Base-by-base conservation (phyloP, 108 stramenopile genomes). In the Skeletonema costatum region DNA sequence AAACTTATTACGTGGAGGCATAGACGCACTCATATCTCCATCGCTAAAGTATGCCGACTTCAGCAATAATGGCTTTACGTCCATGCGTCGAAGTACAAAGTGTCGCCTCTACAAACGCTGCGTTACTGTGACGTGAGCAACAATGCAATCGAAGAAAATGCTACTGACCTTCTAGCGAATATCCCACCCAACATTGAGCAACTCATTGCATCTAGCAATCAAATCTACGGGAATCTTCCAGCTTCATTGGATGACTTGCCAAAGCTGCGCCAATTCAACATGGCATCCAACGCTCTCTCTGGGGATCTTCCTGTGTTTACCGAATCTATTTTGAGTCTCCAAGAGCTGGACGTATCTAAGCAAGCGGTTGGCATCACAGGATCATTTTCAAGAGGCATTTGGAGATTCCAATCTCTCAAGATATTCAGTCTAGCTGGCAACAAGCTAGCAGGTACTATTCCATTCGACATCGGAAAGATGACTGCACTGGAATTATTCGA, bases 11-110 rank as follows among this genome's bases (percentile, higher is more conserved):
- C 0, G 12, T 17, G 77, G 77, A 50, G 17, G 35, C 3, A 36
- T 84, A 76, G 90, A 68, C 85, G 11, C 88, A 78, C 64, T 89
- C 78, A 31, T 92, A 86, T 65, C 88, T 65, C 32, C 92, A 2
- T 68, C 80, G 21, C 10, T 90, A 10, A 68, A 60, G 14, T 82
- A 87, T 10, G 25, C 25, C 25, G 0, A 25, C 25, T 25, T 25
- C 25, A 25, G 25, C 25, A 25, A 25, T 0, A 25, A 25, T 25
- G 25, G 0, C 25, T 25, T 25, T 25, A 25, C 25, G 0, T 25
- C 25, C 25, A 0, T 25, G 25, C 25, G 25, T 25, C 25, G 25
- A 0, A 25, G 25, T 63, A 88, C 5, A 65, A 71, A 44, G 77
- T 78, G 10, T 33, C 77, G 0, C 6, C 35, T 30, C 30, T 50